Percentiles rank a stretch among this genome's conserved stretches.
Evolutionary conservation across 2,329 filamentous ascomycete species (phyloP).

Genomic region (Coleophoma crateriformis): DNA sequence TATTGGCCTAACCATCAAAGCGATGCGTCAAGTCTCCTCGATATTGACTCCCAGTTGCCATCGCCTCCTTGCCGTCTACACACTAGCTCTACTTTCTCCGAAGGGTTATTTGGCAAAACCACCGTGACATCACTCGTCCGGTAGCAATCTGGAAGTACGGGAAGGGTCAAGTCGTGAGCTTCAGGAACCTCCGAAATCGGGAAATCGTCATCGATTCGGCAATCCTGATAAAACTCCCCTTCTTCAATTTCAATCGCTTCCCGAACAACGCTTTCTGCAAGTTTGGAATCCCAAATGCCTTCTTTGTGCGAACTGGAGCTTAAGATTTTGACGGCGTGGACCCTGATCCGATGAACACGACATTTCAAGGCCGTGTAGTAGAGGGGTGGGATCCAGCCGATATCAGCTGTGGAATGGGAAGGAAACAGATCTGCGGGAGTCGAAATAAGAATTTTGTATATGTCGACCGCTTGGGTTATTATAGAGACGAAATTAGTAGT

Average conservation of each 20-base stretch:
- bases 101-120: slow-evolving; percentile 1
- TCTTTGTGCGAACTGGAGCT: slow-evolving; percentile 28
- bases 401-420: slow-evolving; percentile 30
- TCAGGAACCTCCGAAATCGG: not conserved
- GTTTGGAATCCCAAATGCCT: slow-evolving; percentile 34
- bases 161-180: slow-evolving; percentile 9
- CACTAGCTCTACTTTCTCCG: slow-evolving; percentile 2
- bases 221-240: slow-evolving; percentile 16
- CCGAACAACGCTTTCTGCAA: slow-evolving; percentile 25
- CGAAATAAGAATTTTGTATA: not conserved
- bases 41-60: not conserved
- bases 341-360: slow-evolving; percentile 33
- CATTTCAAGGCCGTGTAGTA: slow-evolving; percentile 43
- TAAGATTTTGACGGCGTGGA: slow-evolving; percentile 30
- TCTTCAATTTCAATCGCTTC: slow-evolving; percentile 36
- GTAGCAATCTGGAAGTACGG: slow-evolving; percentile 12
- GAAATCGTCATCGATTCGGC: slow-evolving; percentile 7
- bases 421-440: not conserved
- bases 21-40: slow-evolving; percentile 1
- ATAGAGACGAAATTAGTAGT: slow-evolving; percentile 27
- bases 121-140: slow-evolving; percentile 17
- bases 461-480: slow-evolving; percentile 14
- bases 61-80: slow-evolving; percentile 1
- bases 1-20: no score
- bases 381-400: slow-evolving; percentile 38